A percentile compares a stretch with the other conserved stretches of the same genome.
These are phyloP conservation scores for Trichothecium roseum DNA, from an alignment of 2,329 filamentous ascomycete genomes.

Conservation along the genomic window DNA sequence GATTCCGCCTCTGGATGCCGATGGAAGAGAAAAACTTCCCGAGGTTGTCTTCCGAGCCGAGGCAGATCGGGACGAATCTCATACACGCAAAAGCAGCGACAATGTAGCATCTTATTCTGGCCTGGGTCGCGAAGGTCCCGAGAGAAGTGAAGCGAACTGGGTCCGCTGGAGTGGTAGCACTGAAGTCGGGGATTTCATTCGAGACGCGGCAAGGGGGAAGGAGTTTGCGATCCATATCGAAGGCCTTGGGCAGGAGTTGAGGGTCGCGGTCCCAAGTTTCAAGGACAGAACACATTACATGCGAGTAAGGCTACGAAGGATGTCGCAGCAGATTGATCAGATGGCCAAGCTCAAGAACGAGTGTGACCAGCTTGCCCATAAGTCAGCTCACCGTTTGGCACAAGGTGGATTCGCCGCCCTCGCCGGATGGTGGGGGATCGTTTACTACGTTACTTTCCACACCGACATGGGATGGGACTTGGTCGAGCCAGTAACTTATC, in stretches of 20 bases:
- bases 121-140: conserved; percentile 49
- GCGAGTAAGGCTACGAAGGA: conserved; percentile 63
- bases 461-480: conserved; percentile 82
- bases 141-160: conserved; percentile 41
- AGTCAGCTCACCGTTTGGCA: conserved; percentile 67
- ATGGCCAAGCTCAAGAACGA: conserved; percentile 69
- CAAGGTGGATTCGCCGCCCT: conserved; percentile 68
- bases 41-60: conserved; percentile 72
- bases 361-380: conserved; percentile 70
- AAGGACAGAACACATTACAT: conserved; percentile 85
- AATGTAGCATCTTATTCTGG: conserved; percentile 63
- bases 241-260: conserved; percentile 52
- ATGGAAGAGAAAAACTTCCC: conserved; percentile 59
- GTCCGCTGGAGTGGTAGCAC: conserved; percentile 83
- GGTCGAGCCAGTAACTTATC: conserved; percentile 84
- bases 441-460: conserved; percentile 62
- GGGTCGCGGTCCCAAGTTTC: conserved; percentile 77
- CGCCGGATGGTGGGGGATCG: conserved; percentile 68
- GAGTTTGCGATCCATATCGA: conserved; percentile 82
- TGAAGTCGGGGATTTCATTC: conserved; percentile 89
- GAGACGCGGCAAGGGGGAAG: conserved; percentile 73
- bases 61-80: conserved; percentile 48
- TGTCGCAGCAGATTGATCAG: conserved; percentile 55
- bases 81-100: conserved; percentile 15
- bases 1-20: conserved; percentile 57